phyloP scores from a whole-genome alignment of 2,329 filamentous ascomycete species.

The Beauveria sp. region DNA sequence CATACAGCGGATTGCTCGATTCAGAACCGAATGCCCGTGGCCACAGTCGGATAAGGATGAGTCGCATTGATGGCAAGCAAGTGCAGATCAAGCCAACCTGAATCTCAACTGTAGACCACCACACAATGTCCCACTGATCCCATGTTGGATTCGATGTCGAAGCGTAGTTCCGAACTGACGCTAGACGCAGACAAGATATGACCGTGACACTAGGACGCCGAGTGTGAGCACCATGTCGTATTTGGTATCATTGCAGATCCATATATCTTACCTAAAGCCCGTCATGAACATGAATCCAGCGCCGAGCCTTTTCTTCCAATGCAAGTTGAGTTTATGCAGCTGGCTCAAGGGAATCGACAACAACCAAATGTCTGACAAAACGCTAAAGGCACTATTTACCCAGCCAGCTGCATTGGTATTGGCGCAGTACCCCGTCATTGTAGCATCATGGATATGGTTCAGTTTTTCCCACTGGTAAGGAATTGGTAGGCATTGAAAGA shows the following conservation, averaged over 20 bases:
- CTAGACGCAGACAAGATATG: slow-evolving; percentile 24
- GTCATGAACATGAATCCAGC: slow-evolving; percentile 37
- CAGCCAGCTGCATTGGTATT: slow-evolving; percentile 37
- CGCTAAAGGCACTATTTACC: slow-evolving; percentile 38
- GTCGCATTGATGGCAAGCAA: slow-evolving; percentile 23
- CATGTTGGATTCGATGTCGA: slow-evolving; percentile 22
- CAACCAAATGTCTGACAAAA: slow-evolving; percentile 39
- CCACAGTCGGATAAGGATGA: slow-evolving; percentile 16
- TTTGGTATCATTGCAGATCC: not conserved
- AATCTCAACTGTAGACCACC: slow-evolving; percentile 26
- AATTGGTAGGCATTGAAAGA: slow-evolving; percentile 42
- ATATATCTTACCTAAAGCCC: slow-evolving; percentile 25
- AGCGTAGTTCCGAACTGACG: slow-evolving; percentile 20
- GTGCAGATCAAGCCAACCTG: slow-evolving; percentile 26
- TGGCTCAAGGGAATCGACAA: slow-evolving; percentile 37
- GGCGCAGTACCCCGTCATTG: slow-evolving; percentile 36
- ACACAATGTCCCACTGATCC: slow-evolving; percentile 20
- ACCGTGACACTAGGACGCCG: slow-evolving; percentile 19
- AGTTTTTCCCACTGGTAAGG: slow-evolving; percentile 40
- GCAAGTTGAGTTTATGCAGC: slow-evolving; percentile 28
- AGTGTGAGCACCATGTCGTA: too few relatives aligned
- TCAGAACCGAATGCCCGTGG: slow-evolving; percentile 4
- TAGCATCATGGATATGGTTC: slow-evolving; percentile 22
- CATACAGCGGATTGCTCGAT: not conserved
- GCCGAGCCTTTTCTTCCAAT: slow-evolving; percentile 34